Percentiles rank a stretch among this genome's conserved stretches.
Evolutionary conservation across 2,329 filamentous ascomycete genomes (phyloP).

Genomic region (Trematosphaeria pertusa): DNA sequence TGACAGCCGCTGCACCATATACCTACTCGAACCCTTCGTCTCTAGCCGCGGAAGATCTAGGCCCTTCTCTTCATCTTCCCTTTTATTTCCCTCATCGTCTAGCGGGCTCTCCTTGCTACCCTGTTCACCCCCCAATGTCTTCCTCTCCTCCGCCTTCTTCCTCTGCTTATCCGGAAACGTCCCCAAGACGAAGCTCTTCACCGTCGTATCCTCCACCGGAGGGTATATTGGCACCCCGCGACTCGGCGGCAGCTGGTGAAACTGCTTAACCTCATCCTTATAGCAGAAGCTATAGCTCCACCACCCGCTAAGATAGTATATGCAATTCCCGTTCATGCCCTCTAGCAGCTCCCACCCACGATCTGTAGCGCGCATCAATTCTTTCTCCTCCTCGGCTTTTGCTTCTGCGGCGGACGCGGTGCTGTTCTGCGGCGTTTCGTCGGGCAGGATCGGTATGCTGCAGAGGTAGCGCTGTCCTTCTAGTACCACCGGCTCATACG

Average conservation of each 20-base stretch:
- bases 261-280: slow-evolving; percentile 85
- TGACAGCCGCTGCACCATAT: slow-evolving; percentile 81
- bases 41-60: slow-evolving; percentile 69
- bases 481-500: slow-evolving; percentile 78
- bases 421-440: slow-evolving; percentile 60
- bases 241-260: slow-evolving; percentile 78
- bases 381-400: slow-evolving; percentile 78
- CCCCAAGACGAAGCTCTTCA: slow-evolving; percentile 79
- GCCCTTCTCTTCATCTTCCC: slow-evolving; percentile 31
- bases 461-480: slow-evolving; percentile 79
- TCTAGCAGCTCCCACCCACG: slow-evolving; percentile 82
- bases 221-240: slow-evolving; percentile 72
- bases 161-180: slow-evolving; percentile 53
- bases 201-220: slow-evolving; percentile 77
- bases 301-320: slow-evolving; percentile 88
- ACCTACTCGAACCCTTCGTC: slow-evolving; percentile 82
- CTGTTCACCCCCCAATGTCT: slow-evolving; percentile 39
- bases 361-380: slow-evolving; percentile 76
- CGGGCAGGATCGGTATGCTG: slow-evolving; percentile 75
- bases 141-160: slow-evolving; percentile 30
- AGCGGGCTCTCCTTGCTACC: slow-evolving; percentile 39
- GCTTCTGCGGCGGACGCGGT: slow-evolving; percentile 72
- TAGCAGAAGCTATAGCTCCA: slow-evolving; percentile 98
- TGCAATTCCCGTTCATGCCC: slow-evolving; percentile 78
- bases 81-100: slow-evolving; percentile 37